Evolutionary conservation across 306 rosid species (phyloP), one percentile per base, ranked within the genome.

Genomic region (Cotoneaster glaucophyllus): DNA sequence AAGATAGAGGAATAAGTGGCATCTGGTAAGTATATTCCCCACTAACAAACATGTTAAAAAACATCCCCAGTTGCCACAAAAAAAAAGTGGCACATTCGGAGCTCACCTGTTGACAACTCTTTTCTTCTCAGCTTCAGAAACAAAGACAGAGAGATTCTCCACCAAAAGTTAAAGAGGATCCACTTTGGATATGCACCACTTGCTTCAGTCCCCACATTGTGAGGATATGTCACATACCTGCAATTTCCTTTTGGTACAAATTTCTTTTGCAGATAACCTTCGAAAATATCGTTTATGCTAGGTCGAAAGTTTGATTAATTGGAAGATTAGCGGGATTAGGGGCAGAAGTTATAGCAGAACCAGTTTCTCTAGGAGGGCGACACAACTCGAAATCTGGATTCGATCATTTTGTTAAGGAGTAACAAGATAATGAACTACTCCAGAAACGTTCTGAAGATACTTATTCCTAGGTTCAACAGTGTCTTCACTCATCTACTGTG

Each of bases 121-220:
- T 76, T 82, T 76, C 64, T 86, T 80, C 80, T 63, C 54, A 32
- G 61, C 80, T 80, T 80, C 85, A 75, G 34, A 84, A 59, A 12
- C 22, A 67, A 77, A 82, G 67, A 39, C 19, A 43, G 76, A 81
- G 21, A 73, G 80, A 79, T 83, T 83, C 86, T 77, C 87, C 84
- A 71, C 37, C 54, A 19, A 48, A 53, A 78, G 70, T 59, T 37
- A 62, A 37, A 37, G 6, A 67, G 66, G 64, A 80, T 80, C 84
- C 85, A 62, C 80, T 78, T 48, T 76, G 52, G 68, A 54, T 22
- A 24, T 67, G 11, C 77, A 25, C 69, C 39, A 57, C 37, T 48
- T 65, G 13, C 11, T 4, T 66, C 73, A 67, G 74, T 74, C 86
- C 82, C 75, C 78, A 57, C 76, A 37, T 29, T 79, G 50, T 18